Base-by-base conservation (phyloP, 2,329 filamentous ascomycete species). In the Coleophoma cylindrospora region DNA sequence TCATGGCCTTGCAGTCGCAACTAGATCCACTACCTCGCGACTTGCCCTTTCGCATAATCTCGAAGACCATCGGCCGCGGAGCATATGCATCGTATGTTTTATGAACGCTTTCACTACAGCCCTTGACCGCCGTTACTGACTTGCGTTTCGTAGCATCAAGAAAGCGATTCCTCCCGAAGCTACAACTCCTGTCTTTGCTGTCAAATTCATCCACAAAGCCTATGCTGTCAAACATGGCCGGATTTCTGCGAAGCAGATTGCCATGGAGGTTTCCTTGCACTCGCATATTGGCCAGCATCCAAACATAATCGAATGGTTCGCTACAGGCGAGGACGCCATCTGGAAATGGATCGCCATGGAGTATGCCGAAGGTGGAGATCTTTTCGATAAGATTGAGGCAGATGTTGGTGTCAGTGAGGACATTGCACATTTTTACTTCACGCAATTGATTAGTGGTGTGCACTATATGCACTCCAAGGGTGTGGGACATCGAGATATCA, bases 331-430 rank as follows among this genome's bases (percentile, higher is more conserved):
- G 67, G 91, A 99, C 66, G 64, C 76, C 0, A 72, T 85, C 15
- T 99, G 94, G 92, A 83, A 88, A 60, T 99, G 94, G 94, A 96
- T 99, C 60, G 92, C 91, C 37, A 96, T 99, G 91, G 94, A 99
- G 69, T 86, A 89, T 59, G 94, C 94, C 43, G 89, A 95, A 61
- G 94, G 94, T 40, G 94, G 94, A 11, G 94, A 99, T 66, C 77
- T 99, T 8, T 99, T 99, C 68, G 94, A 99, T 81, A 99, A 99
- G 75, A 97, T 99, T 61, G 95, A 99, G 71, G 91, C 94, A 15
- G 94, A 99, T 68, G 89, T 92, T 41, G 94, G 94, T 44, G 90
- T 97, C n/a, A 82, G 86, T 7, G 84, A 95, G 67, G 89, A 97
- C 66, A 90, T 99, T 64, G 92, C 94, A 34, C 95, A 99, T 66